These are phyloP conservation scores for Fusarium algeriense DNA, from an alignment of 2,329 filamentous ascomycete species.

Conservation along the genomic window DNA sequence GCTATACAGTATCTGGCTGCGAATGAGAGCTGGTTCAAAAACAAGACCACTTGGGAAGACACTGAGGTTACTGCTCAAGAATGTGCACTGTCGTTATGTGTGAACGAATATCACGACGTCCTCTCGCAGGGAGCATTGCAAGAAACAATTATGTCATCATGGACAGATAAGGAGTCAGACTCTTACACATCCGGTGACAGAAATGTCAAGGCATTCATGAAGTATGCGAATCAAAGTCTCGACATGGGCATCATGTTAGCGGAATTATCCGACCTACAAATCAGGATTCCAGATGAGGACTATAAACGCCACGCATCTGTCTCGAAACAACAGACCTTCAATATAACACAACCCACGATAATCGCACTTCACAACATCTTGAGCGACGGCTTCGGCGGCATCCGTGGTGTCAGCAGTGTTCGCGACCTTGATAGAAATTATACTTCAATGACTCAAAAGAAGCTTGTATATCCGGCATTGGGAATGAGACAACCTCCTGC, in stretches of 20 bases:
- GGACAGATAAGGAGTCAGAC: not conserved
- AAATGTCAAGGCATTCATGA: not conserved
- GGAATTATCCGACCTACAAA: conserved; percentile 8
- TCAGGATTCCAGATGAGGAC: conserved; percentile 8
- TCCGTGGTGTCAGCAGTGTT: not conserved
- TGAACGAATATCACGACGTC: conserved; percentile 7
- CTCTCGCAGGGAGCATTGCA: conserved; percentile 9
- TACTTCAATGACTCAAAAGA: rapidly evolving
- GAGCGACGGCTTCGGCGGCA: not conserved
- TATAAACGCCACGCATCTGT: not conserved
- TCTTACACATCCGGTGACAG: not conserved
- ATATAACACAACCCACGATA: conserved; percentile 8
- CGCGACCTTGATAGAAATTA: not conserved
- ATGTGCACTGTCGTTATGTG: conserved; percentile 25
- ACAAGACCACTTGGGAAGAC: conserved; percentile 16
- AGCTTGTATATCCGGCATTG: conserved; percentile 1
- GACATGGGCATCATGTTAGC: not conserved
- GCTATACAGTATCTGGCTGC: conserved; percentile 18
- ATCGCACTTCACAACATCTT: not conserved
- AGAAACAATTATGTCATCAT: not conserved
- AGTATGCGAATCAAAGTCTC: conserved; percentile 6
- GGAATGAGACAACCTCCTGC: not conserved
- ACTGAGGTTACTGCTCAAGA: not conserved
- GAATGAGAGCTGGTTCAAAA: not conserved
- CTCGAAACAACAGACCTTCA: not conserved